Conservation (phyloP, 768 basidiomycete genomes). For the Boletus barrowsii region DNA sequence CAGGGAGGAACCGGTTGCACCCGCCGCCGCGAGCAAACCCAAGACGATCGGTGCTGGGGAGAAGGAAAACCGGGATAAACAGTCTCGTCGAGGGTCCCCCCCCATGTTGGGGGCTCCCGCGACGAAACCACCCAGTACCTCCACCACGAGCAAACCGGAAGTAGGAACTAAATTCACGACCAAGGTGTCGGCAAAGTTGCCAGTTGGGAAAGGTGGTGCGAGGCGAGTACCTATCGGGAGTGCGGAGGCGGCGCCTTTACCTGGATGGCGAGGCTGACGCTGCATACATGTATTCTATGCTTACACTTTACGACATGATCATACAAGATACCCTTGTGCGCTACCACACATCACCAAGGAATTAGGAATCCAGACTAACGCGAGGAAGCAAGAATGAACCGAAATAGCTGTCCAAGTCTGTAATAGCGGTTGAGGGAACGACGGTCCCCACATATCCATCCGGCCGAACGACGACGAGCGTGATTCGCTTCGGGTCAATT, state of each 20-base stretch:
- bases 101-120: slow-evolving; percentile 18
- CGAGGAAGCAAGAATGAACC: slow-evolving; percentile 38
- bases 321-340: slow-evolving; percentile 20
- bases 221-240: slow-evolving; percentile 68
- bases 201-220: slow-evolving; percentile 46
- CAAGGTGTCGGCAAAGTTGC: slow-evolving; percentile 30
- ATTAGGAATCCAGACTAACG: background rate
- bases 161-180: slow-evolving; percentile 3
- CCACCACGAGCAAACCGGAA: slow-evolving; percentile 13
- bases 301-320: slow-evolving; percentile 16
- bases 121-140: slow-evolving; percentile 12
- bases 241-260: slow-evolving; percentile 54
- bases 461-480: slow-evolving; percentile 38
- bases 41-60: slow-evolving; percentile 30
- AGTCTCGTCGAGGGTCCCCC: slow-evolving; percentile 26
- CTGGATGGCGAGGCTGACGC: slow-evolving; percentile 47
- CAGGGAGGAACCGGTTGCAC: slow-evolving; percentile 21
- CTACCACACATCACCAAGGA: background rate
- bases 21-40: slow-evolving; percentile 23
- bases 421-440: slow-evolving; percentile 23
- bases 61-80: slow-evolving; percentile 38
- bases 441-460: slow-evolving; percentile 41
- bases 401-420: slow-evolving; percentile 49
- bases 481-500: slow-evolving; percentile 25
- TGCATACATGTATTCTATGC: slow-evolving; percentile 9